Conservation (phyloP, 1,284 basidiomycete genomes). For the Moniliella sp. region DNA sequence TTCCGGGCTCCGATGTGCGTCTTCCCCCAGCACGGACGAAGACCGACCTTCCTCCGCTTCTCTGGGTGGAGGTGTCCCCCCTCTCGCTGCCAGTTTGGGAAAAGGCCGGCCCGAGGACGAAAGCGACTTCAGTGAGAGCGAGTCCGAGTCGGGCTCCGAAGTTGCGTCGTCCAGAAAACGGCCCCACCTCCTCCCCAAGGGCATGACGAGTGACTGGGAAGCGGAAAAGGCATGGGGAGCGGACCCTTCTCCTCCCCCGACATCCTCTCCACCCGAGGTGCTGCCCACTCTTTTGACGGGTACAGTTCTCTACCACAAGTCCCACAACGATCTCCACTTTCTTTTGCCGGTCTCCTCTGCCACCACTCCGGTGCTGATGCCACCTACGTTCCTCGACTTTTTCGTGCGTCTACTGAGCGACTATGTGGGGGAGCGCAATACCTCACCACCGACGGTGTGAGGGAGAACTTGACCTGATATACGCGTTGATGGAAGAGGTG, state of each 20-base stretch:
- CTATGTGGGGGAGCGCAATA: conserved; percentile 7
- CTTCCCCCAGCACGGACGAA: no score
- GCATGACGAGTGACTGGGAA: background rate
- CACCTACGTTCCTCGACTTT: conserved; percentile 64
- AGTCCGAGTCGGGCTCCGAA: no score
- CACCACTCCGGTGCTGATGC: conserved; percentile 45
- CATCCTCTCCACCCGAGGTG: background rate
- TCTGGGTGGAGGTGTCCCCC: no score
- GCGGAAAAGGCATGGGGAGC: background rate
- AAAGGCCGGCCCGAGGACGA: no score
- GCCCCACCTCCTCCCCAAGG: background rate
- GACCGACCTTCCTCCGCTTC: no score
- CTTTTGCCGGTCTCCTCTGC: background rate
- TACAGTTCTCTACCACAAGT: background rate
- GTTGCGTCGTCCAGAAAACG: background rate
- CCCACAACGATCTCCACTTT: background rate
- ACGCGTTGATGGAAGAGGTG: conserved; percentile 27
- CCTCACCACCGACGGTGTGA: conserved; percentile 21
- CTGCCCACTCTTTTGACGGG: background rate
- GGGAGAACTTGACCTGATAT: conserved; percentile 28
- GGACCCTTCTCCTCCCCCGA: background rate
- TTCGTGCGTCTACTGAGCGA: conserved; percentile 41
- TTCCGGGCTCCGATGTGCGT: no score
- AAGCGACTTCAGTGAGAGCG: no score
- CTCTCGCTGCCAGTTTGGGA: no score